Base-by-base conservation (phyloP, 2,329 filamentous ascomycete species). In the Xylaria sp. region DNA sequence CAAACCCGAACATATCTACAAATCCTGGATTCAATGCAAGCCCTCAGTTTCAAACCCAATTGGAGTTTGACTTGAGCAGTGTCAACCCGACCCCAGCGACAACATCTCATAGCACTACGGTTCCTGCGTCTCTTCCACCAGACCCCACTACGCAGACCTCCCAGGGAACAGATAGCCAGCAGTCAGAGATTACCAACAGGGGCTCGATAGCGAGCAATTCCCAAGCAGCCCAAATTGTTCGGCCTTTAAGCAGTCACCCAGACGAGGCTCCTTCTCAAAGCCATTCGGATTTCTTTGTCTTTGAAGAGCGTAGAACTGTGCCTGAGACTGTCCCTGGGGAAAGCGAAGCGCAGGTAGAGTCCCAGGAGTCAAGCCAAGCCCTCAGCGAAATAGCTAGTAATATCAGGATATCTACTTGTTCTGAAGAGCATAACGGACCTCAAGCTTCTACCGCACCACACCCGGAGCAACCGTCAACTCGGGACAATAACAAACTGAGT, bases 221-320 rank as follows among this genome's bases (percentile, higher is more conserved):
- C 2, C 78, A 79, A 56, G 73, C 74, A 44, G 78, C 77, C n/a
- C 77, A 79, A 55, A 69, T 78, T 23, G 73, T 78, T 3, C 62
- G 66, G 20, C 73, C 74, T 41, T 58, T 76, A 7, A 73, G 20
- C 57, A 75, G 70, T 57, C 72, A 75, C 28, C 72, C 70, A 44
- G 68, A 61, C 25, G 65, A 71, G 25, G 61, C 71, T 34, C 66
- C 58, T 18, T 76, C 74, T 10, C 70, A 74, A 32, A 74, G 72
- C 32, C 70, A 73, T 32, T 67, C 61, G 1, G 65, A 68, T 20
- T 76, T 76, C 60, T 72, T 65, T 2, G 72, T 76, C 15, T 75
- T 74, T 63, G 72, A 73, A 55, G 74, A 75, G 69, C 70, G 74
- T 56, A 69, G 61, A 20, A 39, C 71, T 54, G 60, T 74, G 41